A percentile compares a stretch with the other conserved stretches of the same genome.
Evolutionary conservation across 2,329 filamentous ascomycete genomes (phyloP).

Genomic region (Aspergillus aculeatus): DNA sequence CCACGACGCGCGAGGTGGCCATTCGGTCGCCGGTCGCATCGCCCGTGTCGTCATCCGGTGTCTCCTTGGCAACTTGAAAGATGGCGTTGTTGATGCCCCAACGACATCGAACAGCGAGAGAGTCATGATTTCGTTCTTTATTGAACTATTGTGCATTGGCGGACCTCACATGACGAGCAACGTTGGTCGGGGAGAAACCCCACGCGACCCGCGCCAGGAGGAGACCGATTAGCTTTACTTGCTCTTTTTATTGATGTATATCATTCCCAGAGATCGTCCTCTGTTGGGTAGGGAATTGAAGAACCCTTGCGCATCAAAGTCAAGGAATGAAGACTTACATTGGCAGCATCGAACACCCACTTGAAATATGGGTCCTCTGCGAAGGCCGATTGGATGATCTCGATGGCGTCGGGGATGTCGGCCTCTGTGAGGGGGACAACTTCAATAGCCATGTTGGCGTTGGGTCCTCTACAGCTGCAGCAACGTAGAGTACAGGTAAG

Average conservation of each 20-base stretch:
- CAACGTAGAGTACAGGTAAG: not conserved
- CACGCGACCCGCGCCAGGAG: constrained; percentile 19
- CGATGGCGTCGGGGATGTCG: constrained; percentile 64
- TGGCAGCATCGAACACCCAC: constrained; percentile 63
- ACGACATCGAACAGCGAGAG: constrained; percentile 63
- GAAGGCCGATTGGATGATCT: constrained; percentile 66
- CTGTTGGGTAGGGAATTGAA: not conserved
- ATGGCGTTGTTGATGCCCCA: constrained; percentile 73
- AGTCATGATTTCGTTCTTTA: constrained; percentile 59
- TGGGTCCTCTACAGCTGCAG: not conserved
- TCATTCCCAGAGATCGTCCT: not conserved
- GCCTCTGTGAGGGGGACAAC: constrained; percentile 56
- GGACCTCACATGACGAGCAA: not conserved
- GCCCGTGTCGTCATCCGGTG: constrained; percentile 17
- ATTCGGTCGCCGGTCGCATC: not conserved
- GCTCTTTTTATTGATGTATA: not conserved
- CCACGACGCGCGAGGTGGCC: constrained; percentile 51
- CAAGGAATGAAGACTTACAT: constrained; percentile 41
- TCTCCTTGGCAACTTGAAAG: constrained; percentile 69
- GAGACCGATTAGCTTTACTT: constrained; percentile 20
- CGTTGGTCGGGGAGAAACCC: constrained; percentile 8
- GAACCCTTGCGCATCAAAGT: not conserved
- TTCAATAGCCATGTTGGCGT: constrained; percentile 51
- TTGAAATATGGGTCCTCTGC: constrained; percentile 65
- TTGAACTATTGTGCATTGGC: constrained; percentile 51